Evolutionary conservation across 2,329 filamentous ascomycete genomes (phyloP).

Genomic region (Fusarium globosum): DNA sequence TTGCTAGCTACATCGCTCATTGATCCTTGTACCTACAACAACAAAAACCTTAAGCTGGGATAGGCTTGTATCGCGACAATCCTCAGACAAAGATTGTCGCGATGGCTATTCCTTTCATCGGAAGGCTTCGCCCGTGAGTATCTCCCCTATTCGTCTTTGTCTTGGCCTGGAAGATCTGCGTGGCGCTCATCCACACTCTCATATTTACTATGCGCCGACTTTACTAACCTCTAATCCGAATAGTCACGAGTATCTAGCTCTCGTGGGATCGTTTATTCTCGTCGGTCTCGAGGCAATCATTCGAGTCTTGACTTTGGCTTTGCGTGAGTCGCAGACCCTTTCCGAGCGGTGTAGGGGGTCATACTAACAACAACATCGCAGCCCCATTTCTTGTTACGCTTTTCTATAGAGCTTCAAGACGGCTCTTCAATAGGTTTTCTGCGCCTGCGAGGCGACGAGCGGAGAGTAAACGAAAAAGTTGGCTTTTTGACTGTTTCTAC

Average conservation of each 20-base stretch:
- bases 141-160: background rate
- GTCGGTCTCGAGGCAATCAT: slow-evolving; percentile 85
- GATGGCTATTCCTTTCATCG: slow-evolving; percentile 66
- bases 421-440: slow-evolving; percentile 82
- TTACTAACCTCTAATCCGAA: slow-evolving; percentile 29
- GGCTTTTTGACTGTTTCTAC: slow-evolving; percentile 51
- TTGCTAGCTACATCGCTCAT: slow-evolving; percentile 7
- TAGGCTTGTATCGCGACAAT: slow-evolving; percentile 16
- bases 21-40: slow-evolving; percentile 18
- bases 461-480: slow-evolving; percentile 74
- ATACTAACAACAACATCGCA: slow-evolving; percentile 50
- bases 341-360: slow-evolving; percentile 20
- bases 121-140: slow-evolving; percentile 63
- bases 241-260: slow-evolving; percentile 87
- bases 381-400: slow-evolving; percentile 83
- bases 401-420: slow-evolving; percentile 84
- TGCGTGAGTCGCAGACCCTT: slow-evolving; percentile 69
- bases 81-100: slow-evolving; percentile 29
- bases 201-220: slow-evolving; percentile 4
- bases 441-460: slow-evolving; percentile 75
- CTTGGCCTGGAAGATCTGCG: background rate
- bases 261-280: slow-evolving; percentile 84
- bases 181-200: slow-evolving; percentile 11
- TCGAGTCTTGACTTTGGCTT: slow-evolving; percentile 85
- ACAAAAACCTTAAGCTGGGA: background rate